phyloP scores from a whole-genome alignment of 2,329 filamentous ascomycete species.

The Fusarium acutatum region DNA sequence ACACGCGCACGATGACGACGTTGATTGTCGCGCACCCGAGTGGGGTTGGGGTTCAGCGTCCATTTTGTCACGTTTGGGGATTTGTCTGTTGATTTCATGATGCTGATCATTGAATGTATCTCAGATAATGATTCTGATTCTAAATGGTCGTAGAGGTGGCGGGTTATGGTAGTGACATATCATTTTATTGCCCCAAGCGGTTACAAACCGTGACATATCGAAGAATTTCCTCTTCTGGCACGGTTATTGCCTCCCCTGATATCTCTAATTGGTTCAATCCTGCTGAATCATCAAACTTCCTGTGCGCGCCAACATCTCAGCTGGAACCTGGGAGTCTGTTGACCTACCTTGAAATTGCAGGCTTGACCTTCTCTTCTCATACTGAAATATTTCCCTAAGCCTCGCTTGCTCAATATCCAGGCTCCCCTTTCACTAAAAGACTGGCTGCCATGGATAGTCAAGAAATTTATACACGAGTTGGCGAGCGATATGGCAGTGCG shows the following conservation, averaged over 20 bases:
- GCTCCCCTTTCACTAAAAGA: too few relatives aligned
- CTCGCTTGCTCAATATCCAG: background rate
- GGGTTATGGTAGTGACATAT: background rate
- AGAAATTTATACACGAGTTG: background rate
- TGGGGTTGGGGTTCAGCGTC: conserved; percentile 40
- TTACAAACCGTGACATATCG: background rate
- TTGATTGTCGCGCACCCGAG: conserved; percentile 60
- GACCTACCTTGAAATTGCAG: background rate
- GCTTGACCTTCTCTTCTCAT: background rate
- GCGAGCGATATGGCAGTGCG: background rate
- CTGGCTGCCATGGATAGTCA: background rate
- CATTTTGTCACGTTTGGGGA: background rate
- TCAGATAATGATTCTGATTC: background rate
- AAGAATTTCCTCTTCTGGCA: background rate
- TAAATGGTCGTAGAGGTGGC: background rate
- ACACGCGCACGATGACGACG: conserved; percentile 58
- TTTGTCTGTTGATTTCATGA: background rate
- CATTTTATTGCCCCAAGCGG: background rate
- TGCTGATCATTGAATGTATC: too few relatives aligned
- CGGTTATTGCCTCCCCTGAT: accelerated
- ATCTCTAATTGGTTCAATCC: background rate
- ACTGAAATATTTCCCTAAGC: background rate
- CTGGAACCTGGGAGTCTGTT: background rate
- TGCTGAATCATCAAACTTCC: background rate
- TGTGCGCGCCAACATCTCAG: background rate